Base-by-base conservation (phyloP, 148 eudicot genomes). In the Silene uniflora region DNA sequence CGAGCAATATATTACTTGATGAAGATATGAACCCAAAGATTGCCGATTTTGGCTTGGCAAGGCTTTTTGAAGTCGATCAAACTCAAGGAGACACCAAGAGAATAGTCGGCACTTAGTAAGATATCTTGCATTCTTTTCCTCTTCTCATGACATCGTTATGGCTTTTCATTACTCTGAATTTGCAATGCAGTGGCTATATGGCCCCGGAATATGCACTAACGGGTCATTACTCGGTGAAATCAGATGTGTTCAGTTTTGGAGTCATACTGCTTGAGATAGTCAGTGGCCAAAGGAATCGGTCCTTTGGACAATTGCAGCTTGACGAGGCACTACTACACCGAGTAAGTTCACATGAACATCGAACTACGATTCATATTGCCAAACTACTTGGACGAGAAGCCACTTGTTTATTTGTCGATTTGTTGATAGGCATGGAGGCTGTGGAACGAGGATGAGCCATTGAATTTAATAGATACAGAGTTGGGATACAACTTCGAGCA, bases 171-270 rank as follows among this genome's bases (percentile, higher is more conserved):
- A 23, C 27, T 1, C 19, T 23, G 13, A 71, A 49, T 71, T n/a
- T 71, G 60, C 10, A 16, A 49, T 71, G 73, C 73, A 71, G 73
- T 52, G 73, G 73, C 44, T 71, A 71, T 71, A 71, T 71, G 73
- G 73, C 71, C 56, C 55, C 71, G 4, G 73, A 71, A 16, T 71
- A 71, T 6, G 73, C 73, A 5, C 54, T 71, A 52, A 54, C 73
- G 8, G 73, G 73, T 25, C 62, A 71, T 54, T 71, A 71, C 73
- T 71, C 73, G 62, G 62, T 71, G 22, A 71, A 71, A n/a, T 71
- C 73, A 14, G 73, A 71, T 54, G 73, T 71, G 0, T 71, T 13
- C 18, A 71, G 73, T 54, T 71, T 71, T 25, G 73, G 73, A 3
- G 73, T 71, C 39, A 54, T 71, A 27, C 22, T 71, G 62, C 61